Percentiles rank a stretch among this genome's conserved stretches.
Conservation (phyloP, 176 grass and related monocot genomes). For the Hordeum vulgare region DNA sequence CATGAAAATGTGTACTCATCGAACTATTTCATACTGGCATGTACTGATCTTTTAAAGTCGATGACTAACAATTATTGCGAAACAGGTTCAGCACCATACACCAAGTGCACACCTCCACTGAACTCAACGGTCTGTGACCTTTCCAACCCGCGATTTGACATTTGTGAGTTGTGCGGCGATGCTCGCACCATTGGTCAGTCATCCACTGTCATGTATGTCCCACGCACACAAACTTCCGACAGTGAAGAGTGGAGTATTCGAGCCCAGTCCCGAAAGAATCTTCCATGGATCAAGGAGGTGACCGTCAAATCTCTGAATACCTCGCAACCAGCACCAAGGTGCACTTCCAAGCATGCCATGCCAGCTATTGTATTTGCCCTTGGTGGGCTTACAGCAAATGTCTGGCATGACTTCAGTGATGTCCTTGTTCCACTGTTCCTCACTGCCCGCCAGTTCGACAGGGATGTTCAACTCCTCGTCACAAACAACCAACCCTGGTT, state of each 20-base stretch:
- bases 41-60: neutral
- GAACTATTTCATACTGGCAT: neutral
- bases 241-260: slow-evolving; percentile 40
- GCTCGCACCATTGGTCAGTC: slow-evolving; percentile 40
- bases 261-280: slow-evolving; percentile 40
- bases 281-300: slow-evolving; percentile 58
- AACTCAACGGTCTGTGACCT: slow-evolving; percentile 24
- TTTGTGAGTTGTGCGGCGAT: slow-evolving; percentile 48
- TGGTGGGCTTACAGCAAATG: slow-evolving; percentile 54
- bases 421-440: slow-evolving; percentile 65
- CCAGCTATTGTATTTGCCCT: slow-evolving; percentile 61
- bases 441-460: slow-evolving; percentile 43
- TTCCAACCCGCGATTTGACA: slow-evolving; percentile 32
- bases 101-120: slow-evolving; percentile 26
- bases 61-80: neutral
- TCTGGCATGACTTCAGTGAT: slow-evolving; percentile 71
- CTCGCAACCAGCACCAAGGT: slow-evolving; percentile 13
- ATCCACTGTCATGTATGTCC: slow-evolving; percentile 32
- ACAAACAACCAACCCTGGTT: slow-evolving; percentile 53
- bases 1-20: neutral
- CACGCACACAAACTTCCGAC: neutral
- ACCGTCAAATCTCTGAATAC: slow-evolving; percentile 32
- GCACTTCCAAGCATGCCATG: slow-evolving; percentile 44
- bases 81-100: slow-evolving; percentile 31
- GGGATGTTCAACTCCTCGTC: slow-evolving; percentile 50